Conservation (phyloP, 768 basidiomycete genomes). For the Gyrodon lividus region DNA sequence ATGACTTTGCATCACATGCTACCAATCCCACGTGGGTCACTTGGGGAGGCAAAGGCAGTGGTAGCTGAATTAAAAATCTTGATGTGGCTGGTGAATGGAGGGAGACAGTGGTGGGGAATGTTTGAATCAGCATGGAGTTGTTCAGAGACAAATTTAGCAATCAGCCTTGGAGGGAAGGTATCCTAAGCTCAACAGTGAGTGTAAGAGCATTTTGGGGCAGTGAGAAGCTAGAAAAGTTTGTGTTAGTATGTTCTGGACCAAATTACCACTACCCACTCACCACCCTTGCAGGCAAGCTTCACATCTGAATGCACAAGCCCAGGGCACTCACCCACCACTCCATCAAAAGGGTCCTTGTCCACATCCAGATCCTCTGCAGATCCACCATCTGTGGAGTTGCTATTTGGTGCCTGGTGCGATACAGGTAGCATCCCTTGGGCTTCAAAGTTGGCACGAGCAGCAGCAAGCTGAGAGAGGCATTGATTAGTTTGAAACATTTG, state of each 20-base stretch:
- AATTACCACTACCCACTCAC: too few species aligned
- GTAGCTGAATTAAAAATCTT: neutral
- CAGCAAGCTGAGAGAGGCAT: constrained; percentile 27
- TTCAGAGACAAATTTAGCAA: neutral
- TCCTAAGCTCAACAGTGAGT: neutral
- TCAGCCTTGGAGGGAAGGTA: neutral
- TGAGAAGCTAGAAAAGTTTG: too few species aligned
- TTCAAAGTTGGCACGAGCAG: neutral
- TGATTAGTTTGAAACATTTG: constrained; percentile 33
- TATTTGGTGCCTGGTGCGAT: neutral
- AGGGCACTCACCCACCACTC: too few species aligned
- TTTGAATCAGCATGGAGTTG: neutral
- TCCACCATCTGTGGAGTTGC: neutral
- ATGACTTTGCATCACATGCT: neutral
- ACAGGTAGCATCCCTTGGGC: neutral
- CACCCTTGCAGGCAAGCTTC: too few species aligned
- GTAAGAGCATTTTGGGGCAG: too few species aligned
- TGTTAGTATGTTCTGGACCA: too few species aligned
- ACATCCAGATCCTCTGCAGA: neutral
- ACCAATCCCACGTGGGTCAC: too few species aligned
- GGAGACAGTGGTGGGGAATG: neutral
- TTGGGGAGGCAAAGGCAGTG: neutral
- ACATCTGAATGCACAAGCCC: too few species aligned
- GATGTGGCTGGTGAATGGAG: neutral
- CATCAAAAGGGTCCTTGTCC: too few species aligned